Conservation (phyloP, 2,329 filamentous ascomycete species). For the Sporothrix curviconia region DNA sequence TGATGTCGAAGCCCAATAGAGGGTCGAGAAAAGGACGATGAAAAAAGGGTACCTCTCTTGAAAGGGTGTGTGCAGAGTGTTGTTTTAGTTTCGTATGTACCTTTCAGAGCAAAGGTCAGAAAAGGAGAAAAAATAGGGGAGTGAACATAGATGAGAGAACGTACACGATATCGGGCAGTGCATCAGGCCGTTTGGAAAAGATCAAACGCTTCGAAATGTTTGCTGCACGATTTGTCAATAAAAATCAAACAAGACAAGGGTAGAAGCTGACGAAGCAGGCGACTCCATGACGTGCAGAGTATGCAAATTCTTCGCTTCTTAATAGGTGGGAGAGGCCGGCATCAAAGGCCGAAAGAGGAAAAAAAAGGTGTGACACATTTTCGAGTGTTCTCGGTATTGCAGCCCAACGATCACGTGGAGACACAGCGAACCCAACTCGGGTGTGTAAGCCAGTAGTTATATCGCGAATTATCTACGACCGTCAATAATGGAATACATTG, state of each 20-base stretch:
- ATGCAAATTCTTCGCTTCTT: no score
- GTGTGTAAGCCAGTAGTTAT: no score
- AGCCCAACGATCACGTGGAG: constrained; percentile 11
- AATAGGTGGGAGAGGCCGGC: background rate
- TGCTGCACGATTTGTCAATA: constrained; percentile 1
- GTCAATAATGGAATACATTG: no score
- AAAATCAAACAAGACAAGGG: background rate
- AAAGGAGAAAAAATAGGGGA: background rate
- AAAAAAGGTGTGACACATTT: background rate
- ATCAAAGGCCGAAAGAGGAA: background rate
- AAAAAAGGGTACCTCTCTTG: background rate
- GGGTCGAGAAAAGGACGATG: background rate
- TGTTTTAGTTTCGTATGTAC: background rate
- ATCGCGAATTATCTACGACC: no score
- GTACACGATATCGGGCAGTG: background rate
- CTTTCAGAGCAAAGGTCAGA: background rate
- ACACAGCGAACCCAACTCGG: constrained; percentile 11
- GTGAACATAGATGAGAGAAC: background rate
- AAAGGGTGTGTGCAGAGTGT: background rate
- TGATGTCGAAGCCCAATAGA: background rate
- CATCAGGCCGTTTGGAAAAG: background rate
- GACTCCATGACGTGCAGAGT: no score
- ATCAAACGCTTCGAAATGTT: background rate
- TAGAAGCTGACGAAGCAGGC: background rate
- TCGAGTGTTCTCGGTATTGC: background rate